Conservation (phyloP, 768 basidiomycete genomes). For the Lactarius psammicola region DNA sequence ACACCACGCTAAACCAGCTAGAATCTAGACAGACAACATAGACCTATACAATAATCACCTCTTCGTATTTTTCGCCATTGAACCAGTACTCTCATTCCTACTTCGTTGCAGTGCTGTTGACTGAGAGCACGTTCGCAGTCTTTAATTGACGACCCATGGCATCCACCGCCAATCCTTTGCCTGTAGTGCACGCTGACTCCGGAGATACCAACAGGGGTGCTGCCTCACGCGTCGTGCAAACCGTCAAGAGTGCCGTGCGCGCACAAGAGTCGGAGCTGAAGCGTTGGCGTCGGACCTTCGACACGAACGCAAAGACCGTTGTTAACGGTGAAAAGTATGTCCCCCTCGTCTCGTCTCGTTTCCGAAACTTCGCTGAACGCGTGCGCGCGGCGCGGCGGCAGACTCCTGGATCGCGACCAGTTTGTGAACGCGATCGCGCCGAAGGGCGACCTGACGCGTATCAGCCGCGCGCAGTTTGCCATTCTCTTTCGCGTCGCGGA, state of each 20-base stretch:
- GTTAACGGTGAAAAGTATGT: conserved; percentile 80
- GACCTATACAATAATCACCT: conserved; percentile 10
- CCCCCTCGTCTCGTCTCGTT: neutral
- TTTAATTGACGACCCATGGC: conserved; percentile 24
- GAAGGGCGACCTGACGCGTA: conserved; percentile 77
- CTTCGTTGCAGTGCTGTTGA: neutral
- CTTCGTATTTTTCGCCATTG: neutral
- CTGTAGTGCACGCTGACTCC: conserved; percentile 56
- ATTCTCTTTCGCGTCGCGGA: conserved; percentile 91
- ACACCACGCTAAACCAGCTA: neutral
- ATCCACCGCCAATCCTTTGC: conserved; percentile 36
- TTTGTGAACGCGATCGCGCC: conserved; percentile 97
- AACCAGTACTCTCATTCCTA: neutral
- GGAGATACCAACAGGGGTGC: conserved; percentile 48
- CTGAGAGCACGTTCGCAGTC: conserved; percentile 14
- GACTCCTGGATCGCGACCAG: conserved; percentile 81
- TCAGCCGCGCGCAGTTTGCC: conserved; percentile 83
- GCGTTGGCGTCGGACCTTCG: conserved; percentile 88
- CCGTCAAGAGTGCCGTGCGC: conserved; percentile 65
- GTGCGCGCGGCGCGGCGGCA: conserved; percentile 35
- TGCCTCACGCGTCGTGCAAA: conserved; percentile 46
- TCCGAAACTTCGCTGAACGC: neutral
- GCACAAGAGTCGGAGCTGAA: conserved; percentile 80
- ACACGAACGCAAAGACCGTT: conserved; percentile 70
- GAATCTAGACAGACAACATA: conserved; percentile 18